These are phyloP conservation scores for Lactarius hatsudake DNA, from an alignment of 768 basidiomycete species.

Conservation along the genomic window DNA sequence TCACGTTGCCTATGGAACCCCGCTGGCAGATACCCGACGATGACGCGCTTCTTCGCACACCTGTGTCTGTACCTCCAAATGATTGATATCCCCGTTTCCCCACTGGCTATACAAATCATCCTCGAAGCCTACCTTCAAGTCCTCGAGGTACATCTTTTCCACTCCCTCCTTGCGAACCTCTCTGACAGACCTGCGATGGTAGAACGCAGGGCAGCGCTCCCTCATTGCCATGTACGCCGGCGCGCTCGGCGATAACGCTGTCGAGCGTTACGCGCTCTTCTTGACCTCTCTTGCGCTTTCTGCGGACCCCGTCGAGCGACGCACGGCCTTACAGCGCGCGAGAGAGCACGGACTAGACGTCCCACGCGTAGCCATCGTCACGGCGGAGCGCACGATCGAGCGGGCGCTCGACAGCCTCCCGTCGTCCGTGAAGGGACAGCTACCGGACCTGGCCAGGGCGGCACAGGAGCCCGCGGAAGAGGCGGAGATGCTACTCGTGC, in stretches of 20 bases:
- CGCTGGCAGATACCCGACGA: slow-evolving; percentile 56
- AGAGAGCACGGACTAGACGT: slow-evolving; percentile 84
- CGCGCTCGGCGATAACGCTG: slow-evolving; percentile 84
- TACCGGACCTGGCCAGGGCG: slow-evolving; percentile 21
- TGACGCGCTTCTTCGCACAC: slow-evolving; percentile 92
- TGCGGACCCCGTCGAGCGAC: slow-evolving; percentile 61
- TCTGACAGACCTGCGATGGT: slow-evolving; percentile 4
- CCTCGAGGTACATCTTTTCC: slow-evolving; percentile 58
- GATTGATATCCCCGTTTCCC: slow-evolving; percentile 72
- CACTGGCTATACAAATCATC: slow-evolving; percentile 73
- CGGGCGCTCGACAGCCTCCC: slow-evolving; percentile 53
- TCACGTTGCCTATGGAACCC: slow-evolving; percentile 3
- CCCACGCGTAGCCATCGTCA: slow-evolving; percentile 70
- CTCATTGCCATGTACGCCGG: slow-evolving; percentile 94
- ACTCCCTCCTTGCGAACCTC: neutral
- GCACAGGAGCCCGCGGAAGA: slow-evolving; percentile 42
- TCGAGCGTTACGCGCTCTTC: slow-evolving; percentile 90
- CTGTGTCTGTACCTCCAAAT: slow-evolving; percentile 85
- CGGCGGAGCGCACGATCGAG: slow-evolving; percentile 77
- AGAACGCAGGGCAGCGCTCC: slow-evolving; percentile 75
- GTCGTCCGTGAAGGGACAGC: slow-evolving; percentile 15
- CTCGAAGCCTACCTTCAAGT: slow-evolving; percentile 86
- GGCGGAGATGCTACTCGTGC: slow-evolving; percentile 62
- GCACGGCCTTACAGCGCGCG: slow-evolving; percentile 68
- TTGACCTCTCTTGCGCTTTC: slow-evolving; percentile 71